A percentile compares a stretch with the other conserved stretches of the same genome.
These are phyloP conservation scores for Xylaria bambusicola DNA, from an alignment of 495 filamentous ascomycete species.

Conservation along the genomic window DNA sequence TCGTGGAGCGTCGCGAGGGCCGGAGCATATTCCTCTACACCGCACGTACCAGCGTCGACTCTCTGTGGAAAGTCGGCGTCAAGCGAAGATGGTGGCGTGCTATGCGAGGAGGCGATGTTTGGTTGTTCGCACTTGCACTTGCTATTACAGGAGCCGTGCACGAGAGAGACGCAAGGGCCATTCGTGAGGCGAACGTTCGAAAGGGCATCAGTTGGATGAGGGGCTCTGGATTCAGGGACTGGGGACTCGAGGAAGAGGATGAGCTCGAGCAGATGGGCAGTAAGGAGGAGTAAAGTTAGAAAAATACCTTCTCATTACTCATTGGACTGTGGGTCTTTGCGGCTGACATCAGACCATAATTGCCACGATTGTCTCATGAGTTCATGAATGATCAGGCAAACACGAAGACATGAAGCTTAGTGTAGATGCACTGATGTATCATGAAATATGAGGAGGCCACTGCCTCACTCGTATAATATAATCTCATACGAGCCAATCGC, in stretches of 20 bases:
- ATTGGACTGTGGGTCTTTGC: not conserved
- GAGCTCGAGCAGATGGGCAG: constrained; percentile 30
- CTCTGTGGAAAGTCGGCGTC: constrained; percentile 84
- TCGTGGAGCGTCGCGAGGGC: constrained; percentile 64
- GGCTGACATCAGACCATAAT: no score
- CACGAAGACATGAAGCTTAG: no score
- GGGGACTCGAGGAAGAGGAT: constrained; percentile 43
- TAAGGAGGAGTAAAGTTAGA: constrained; percentile 21
- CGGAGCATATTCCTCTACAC: constrained; percentile 69
- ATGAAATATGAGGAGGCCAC: no score
- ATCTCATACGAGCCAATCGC: not conserved
- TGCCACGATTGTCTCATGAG: no score
- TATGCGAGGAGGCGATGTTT: constrained; percentile 77
- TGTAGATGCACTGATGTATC: no score
- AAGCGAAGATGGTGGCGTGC: constrained; percentile 85
- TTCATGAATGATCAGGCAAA: no score
- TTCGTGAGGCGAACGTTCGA: constrained; percentile 67
- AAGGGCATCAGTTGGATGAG: constrained; percentile 74
- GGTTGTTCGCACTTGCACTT: constrained; percentile 75
- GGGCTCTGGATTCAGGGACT: constrained; percentile 57
- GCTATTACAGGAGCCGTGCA: constrained; percentile 77
- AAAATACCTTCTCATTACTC: not conserved
- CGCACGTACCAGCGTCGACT: constrained; percentile 72
- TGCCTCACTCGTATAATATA: not conserved
- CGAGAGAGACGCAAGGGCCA: constrained; percentile 65